Evolutionary conservation across 805 yeast species (phyloP), one percentile per base, ranked within the genome.

Genomic region (Starmerella davenportii): DNA sequence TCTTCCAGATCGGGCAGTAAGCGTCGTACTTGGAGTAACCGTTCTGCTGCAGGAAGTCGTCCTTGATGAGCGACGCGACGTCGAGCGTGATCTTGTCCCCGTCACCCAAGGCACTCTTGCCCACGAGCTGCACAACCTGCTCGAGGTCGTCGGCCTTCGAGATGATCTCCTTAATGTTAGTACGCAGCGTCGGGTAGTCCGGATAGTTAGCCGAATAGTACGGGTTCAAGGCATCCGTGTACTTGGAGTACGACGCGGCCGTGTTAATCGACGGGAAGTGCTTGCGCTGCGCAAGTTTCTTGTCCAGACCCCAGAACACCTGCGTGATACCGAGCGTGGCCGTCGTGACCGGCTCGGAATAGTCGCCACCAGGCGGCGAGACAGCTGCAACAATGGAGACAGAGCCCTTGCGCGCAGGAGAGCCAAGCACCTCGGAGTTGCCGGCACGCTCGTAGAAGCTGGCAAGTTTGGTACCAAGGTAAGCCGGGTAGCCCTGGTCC

Each of bases 321-420:
- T 90, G 99, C n/a, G 98, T 90, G 52, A 90, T 90, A 79, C 95
- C 96, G 56, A 90, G 73, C 27, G 99, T 90, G 5, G 98, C 74
- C 17, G 96, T 87, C 21, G 99, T 90, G 51, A 90, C 99, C 34
- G 99, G 99, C 66, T 90, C 99, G 20, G 96, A 87, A 76, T 90
- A 87, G 69, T 90, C 99, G 76, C 99, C 99, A 75, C 99, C 99
- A 40, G 98, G 96, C 51, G 99, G 99, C 4, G 96, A 90, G 30
- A 90, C 99, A 51, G 99, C 99, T 43, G 98, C 99, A 55, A 90
- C 90, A 62, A 90, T 90, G n/a, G 98, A 90, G 47, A 90, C 99
- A 23, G 98, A 87, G 45, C 98, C 99, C 50, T 72, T 57, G 69
- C 99, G 84, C 52, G 80, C 79, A 47, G 99, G 99, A 43, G 93